Conservation (phyloP, 768 basidiomycete genomes). For the Tremella mesenterica region DNA sequence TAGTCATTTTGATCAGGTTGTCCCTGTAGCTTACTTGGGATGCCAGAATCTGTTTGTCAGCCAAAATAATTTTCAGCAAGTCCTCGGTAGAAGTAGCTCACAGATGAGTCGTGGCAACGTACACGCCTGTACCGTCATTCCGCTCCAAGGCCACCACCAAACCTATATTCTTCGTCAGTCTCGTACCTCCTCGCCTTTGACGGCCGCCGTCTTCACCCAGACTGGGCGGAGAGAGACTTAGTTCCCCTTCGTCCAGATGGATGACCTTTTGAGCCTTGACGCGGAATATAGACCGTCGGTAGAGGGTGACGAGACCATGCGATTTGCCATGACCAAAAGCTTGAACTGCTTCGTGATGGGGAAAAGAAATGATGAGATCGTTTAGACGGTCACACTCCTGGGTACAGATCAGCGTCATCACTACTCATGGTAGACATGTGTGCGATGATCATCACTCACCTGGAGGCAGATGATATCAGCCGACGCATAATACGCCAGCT, state of each 20-base stretch:
- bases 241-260: conserved; percentile 57
- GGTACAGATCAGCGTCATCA: not conserved
- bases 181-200: conserved; percentile 31
- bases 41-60: conserved; percentile 66
- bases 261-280: conserved; percentile 51
- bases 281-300: conserved; percentile 52
- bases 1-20: conserved; percentile 7
- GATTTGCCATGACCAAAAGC: conserved; percentile 65
- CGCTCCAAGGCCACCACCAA: conserved; percentile 60
- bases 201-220: conserved; percentile 43
- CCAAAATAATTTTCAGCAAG: not conserved
- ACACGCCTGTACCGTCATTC: conserved; percentile 51
- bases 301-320: conserved; percentile 80
- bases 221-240: conserved; percentile 28
- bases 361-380: conserved; percentile 60
- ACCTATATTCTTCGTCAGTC: conserved; percentile 58
- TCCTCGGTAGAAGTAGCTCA: conserved; percentile 11
- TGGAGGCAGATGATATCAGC: conserved; percentile 82
- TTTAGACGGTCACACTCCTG: conserved; percentile 83
- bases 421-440: not conserved
- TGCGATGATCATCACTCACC: conserved; percentile 46
- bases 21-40: conserved; percentile 56
- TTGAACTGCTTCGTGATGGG: conserved; percentile 58
- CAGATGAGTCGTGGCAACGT: conserved; percentile 81
- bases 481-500: conserved; percentile 57